Percentiles rank a stretch among this genome's conserved stretches.
phyloP scores from a whole-genome alignment of 805 yeast species.

The Cyberlindnera xishuangbannaensis region DNA sequence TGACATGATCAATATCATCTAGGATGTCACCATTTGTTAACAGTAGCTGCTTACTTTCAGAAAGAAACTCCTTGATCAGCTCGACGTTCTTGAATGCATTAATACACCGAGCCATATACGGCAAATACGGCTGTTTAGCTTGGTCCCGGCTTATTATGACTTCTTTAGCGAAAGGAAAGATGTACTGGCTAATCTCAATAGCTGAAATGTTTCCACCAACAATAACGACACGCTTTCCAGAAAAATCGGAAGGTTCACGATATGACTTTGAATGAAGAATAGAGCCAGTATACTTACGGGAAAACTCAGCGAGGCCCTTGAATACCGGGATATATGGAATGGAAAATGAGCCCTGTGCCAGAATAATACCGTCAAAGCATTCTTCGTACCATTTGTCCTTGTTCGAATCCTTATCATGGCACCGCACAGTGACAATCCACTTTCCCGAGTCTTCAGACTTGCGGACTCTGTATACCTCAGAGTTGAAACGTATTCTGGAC shows the following conservation, averaged over 20 bases:
- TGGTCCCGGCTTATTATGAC: conserved; percentile 69
- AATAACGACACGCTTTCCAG: conserved; percentile 35
- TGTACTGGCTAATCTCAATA: conserved; percentile 40
- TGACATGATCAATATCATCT: conserved; percentile 31
- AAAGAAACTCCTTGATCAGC: conserved; percentile 23
- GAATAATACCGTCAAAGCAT: conserved; percentile 48
- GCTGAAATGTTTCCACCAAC: conserved; percentile 42
- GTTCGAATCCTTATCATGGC: conserved; percentile 12
- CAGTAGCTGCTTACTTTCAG: conserved; percentile 24
- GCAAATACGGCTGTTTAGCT: conserved; percentile 49
- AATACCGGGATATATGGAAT: conserved; percentile 49
- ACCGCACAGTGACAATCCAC: conserved; percentile 33
- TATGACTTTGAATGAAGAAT: conserved; percentile 49
- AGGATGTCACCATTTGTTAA: conserved; percentile 31
- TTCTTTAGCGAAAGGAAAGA: conserved; percentile 29
- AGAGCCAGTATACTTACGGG: conserved; percentile 34
- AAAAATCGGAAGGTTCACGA: conserved; percentile 35
- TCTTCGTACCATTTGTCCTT: conserved; percentile 39
- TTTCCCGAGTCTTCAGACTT: conserved; percentile 24
- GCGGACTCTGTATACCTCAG: conserved; percentile 34
- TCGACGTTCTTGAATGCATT: conserved; percentile 24
- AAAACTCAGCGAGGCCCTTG: conserved; percentile 42
- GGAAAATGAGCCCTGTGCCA: conserved; percentile 55
- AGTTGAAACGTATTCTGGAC: conserved; percentile 31
- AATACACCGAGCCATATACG: conserved; percentile 30